phyloP scores from a whole-genome alignment of 2,329 filamentous ascomycete genomes.

The Raffaelea ambrosiae region DNA sequence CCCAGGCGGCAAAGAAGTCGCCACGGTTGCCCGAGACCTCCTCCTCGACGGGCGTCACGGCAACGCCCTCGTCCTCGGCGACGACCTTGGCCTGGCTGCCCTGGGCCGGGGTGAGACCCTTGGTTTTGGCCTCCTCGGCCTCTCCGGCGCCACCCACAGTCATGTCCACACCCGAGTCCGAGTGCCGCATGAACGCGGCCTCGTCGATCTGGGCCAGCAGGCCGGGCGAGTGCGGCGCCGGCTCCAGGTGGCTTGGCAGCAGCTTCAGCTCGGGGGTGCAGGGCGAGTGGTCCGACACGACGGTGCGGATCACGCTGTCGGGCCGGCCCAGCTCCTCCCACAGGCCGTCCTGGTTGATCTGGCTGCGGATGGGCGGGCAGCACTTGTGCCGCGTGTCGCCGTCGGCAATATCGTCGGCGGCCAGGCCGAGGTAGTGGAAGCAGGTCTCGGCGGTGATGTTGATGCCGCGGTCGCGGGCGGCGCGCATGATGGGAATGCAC shows the following conservation, averaged over 20 bases:
- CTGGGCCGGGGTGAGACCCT: neutral
- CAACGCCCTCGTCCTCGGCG: conserved; percentile 13
- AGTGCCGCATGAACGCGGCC: conserved; percentile 30
- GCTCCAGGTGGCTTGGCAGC: conserved; percentile 58
- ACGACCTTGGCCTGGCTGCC: conserved; percentile 1
- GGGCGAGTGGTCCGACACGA: conserved; percentile 93
- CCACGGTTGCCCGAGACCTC: conserved; percentile 31
- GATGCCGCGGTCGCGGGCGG: conserved; percentile 62
- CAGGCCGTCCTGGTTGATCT: conserved; percentile 72
- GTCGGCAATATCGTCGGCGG: conserved; percentile 70
- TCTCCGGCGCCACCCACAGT: conserved; percentile 14
- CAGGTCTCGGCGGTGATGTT: conserved; percentile 92
- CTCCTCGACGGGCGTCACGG: neutral
- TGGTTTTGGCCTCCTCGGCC: conserved; percentile 18
- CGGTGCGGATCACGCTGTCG: conserved; percentile 78
- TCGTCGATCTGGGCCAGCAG: conserved; percentile 7
- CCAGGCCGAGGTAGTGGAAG: conserved; percentile 86
- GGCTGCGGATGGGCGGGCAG: conserved; percentile 81
- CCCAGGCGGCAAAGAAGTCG: conserved; percentile 95
- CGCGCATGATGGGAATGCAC: conserved; percentile 71
- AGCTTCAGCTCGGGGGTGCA: conserved; percentile 94
- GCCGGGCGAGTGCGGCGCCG: neutral
- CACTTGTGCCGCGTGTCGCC: conserved; percentile 93
- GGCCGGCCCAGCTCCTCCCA: conserved; percentile 69
- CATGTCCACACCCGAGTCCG: conserved; percentile 46